Conservation (phyloP, 2,329 filamentous ascomycete genomes). For the Aspergillus sp. region DNA sequence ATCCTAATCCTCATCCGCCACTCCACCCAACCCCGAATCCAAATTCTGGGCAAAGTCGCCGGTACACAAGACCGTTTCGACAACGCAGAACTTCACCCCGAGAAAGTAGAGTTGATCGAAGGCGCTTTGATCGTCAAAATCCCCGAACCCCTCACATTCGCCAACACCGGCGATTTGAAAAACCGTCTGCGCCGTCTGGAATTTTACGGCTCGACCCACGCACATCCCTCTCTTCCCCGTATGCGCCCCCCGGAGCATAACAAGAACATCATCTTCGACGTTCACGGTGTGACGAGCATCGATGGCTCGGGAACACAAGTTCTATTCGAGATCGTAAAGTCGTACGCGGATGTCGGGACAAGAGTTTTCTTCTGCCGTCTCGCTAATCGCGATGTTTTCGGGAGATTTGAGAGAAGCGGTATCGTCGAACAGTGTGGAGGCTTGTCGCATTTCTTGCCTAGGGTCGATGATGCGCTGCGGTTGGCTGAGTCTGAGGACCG, state of each 20-base stretch:
- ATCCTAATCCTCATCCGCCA: constrained; percentile 84
- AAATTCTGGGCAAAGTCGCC: constrained; percentile 85
- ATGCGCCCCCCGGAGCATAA: constrained; percentile 74
- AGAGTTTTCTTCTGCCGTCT: constrained; percentile 50
- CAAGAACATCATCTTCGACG: constrained; percentile 90
- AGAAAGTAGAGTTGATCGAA: constrained; percentile 78
- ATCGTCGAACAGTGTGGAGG: constrained; percentile 82
- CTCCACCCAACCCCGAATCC: constrained; percentile 84
- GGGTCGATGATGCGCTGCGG: constrained; percentile 76
- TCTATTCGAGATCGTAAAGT: constrained; percentile 76
- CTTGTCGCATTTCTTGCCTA: constrained; percentile 66
- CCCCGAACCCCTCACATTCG: constrained; percentile 91
- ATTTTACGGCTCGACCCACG: constrained; percentile 76
- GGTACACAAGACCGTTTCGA: constrained; percentile 72
- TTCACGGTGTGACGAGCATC: constrained; percentile 91
- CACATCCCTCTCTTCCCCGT: constrained; percentile 80
- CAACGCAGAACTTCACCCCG: constrained; percentile 68
- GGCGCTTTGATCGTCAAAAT: constrained; percentile 96
- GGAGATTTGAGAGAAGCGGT: constrained; percentile 67
- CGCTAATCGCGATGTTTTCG: constrained; percentile 55
- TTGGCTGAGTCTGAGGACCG: constrained; percentile 67
- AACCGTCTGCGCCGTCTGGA: constrained; percentile 75
- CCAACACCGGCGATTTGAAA: constrained; percentile 90
- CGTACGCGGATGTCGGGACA: constrained; percentile 70
- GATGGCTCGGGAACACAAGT: constrained; percentile 93